phyloP scores from a whole-genome alignment of 257 asterid genomes.

The Nicotiana otophora region DNA sequence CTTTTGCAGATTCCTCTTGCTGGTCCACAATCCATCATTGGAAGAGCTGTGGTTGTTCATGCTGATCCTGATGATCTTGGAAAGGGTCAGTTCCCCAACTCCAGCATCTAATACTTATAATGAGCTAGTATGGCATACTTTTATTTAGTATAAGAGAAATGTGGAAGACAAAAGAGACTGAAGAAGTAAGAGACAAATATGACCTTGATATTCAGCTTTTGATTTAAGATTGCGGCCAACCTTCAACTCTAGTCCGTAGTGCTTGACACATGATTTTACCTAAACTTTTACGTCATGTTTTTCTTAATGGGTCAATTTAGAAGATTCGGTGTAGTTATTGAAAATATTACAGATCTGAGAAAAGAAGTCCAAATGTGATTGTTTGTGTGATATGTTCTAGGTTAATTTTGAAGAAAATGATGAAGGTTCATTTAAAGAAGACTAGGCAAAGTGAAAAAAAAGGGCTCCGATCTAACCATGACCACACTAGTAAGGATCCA shows the following conservation, averaged over 20 bases:
- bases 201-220: neutral
- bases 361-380: neutral
- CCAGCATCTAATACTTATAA: neutral
- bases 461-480: neutral
- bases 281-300: neutral
- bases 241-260: neutral
- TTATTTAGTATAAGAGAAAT: neutral
- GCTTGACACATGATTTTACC: neutral
- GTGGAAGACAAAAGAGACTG: neutral
- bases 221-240: neutral
- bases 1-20: constrained; percentile 66
- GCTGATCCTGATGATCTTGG: constrained; percentile 98
- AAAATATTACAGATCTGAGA: neutral
- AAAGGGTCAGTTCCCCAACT: constrained; percentile 50
- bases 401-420: neutral
- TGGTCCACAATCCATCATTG: constrained; percentile 77
- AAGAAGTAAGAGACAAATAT: neutral
- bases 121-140: neutral
- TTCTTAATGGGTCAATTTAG: neutral
- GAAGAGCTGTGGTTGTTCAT: constrained; percentile 99
- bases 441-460: neutral
- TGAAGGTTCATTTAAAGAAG: neutral
- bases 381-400: neutral
- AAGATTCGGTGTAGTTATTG: neutral
- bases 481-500: neutral